Base-by-base conservation (phyloP, 139 green algal genomes). In the Pleodorina starrii region DNA sequence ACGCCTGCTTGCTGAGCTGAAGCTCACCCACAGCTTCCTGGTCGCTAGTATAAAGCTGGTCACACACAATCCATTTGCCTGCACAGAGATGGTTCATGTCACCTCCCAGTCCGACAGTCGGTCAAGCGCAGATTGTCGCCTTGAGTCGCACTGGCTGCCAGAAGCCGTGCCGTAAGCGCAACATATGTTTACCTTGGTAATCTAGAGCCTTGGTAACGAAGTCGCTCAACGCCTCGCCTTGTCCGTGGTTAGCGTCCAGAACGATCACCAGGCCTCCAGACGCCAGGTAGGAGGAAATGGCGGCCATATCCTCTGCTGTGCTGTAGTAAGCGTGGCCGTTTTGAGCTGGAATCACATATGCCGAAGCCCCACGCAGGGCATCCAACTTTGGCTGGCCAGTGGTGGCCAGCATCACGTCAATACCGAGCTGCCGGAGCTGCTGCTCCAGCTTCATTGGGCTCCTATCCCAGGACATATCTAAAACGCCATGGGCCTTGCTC, bases 151-250 rank as follows among this genome's bases (percentile, higher is more conserved):
- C n/a, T n/a, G n/a, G n/a, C n/a, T n/a, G n/a, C n/a, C n/a, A n/a
- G n/a, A n/a, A n/a, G n/a, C n/a, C n/a, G n/a, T n/a, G n/a, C n/a
- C n/a, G n/a, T n/a, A n/a, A n/a, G n/a, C n/a, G n/a, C n/a, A n/a
- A n/a, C n/a, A n/a, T n/a, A n/a, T n/a, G n/a, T 51, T 72, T 27
- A 85, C 77, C 77, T 36, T 85, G 51, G 17, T 73, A 85, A 32
- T 60, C 19, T 4, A 85, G 23, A 4, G 77, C 51, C 38, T 85
- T 72, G 12, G 51, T 16, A 27, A 85, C 77, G 77, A 85, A 85
- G 5, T 51, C 36, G 17, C 77, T 36, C 6, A 44, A 11, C 0
- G 77, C 35, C 51, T 54, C 35, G 35, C 51, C 77, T 25, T 85
- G 17, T 21, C 77, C 77, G 17, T 51, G 50, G 36, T 51, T 72